Evolutionary conservation across 495 filamentous ascomycete species (phyloP).

Genomic region (Neurospora hispaniola): DNA sequence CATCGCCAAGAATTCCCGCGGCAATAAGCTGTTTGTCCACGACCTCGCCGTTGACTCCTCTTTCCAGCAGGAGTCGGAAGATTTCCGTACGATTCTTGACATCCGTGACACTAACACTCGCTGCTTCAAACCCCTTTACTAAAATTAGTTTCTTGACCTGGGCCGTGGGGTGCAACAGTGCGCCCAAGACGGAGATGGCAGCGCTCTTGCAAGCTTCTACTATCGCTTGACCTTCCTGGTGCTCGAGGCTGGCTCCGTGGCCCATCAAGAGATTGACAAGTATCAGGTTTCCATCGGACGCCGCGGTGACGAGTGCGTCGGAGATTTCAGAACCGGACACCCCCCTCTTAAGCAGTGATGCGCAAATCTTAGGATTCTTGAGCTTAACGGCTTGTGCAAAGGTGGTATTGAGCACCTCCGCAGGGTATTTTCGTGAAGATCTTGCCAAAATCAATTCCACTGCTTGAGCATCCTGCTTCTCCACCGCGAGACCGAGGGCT

Average conservation of each 20-base stretch:
- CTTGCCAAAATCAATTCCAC: slow-evolving; percentile 30
- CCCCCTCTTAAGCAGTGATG: slow-evolving; percentile 27
- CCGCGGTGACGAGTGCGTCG: slow-evolving; percentile 30
- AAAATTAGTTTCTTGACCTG: slow-evolving; percentile 25
- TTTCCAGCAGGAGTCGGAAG: slow-evolving; percentile 31
- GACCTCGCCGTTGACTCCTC: slow-evolving; percentile 28
- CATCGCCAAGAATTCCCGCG: slow-evolving; percentile 33
- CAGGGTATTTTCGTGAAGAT: slow-evolving; percentile 11
- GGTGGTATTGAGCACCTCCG: slow-evolving; percentile 17
- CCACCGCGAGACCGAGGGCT: slow-evolving; percentile 29
- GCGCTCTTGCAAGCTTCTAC: slow-evolving; percentile 34
- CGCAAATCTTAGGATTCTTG: slow-evolving; percentile 22
- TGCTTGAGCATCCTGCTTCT: slow-evolving; percentile 22
- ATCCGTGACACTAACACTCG: slow-evolving; percentile 27
- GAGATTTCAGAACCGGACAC: slow-evolving; percentile 25
- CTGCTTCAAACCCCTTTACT: slow-evolving; percentile 32
- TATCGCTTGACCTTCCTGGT: slow-evolving; percentile 35
- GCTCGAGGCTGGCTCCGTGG: slow-evolving; percentile 32
- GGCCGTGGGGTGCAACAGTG: slow-evolving; percentile 26
- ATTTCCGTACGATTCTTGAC: slow-evolving; percentile 28
- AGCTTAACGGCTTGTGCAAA: slow-evolving; percentile 25
- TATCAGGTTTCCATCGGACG: slow-evolving; percentile 33
- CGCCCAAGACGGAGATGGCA: slow-evolving; percentile 26
- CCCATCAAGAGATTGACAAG: slow-evolving; percentile 31
- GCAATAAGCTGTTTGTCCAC: slow-evolving; percentile 35